Evolutionary conservation across 208 protist genomes (phyloP), one percentile per base, ranked within the genome.

Genomic region (Acanthamoeba lenticulata): DNA sequence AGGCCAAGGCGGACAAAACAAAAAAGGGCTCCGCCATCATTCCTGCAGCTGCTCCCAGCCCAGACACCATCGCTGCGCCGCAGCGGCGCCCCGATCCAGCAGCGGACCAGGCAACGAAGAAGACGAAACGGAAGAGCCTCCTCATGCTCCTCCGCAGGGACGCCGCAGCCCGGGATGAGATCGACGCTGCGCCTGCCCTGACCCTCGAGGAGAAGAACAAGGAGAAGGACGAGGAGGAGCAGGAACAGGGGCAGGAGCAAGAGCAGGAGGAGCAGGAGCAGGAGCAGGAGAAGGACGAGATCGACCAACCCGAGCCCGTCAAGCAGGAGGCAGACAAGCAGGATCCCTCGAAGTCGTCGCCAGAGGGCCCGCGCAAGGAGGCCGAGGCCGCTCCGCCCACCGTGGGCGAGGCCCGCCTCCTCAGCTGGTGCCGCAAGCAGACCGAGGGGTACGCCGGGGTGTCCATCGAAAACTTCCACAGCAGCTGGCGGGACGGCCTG

Each of bases 391-490:
- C 2, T 47, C 36, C 9, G 38, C 38, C 17, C 29, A 38, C 7
- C 6, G 40, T 45, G 1, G 69, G 69, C 24, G 69, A 81, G 38
- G 3, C 15, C 29, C 32, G n/a, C 69, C 69, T 81, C 9, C 69
- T 81, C 38, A 27, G 44, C 21, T 81, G 69, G 69, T 81, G 69
- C 69, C 69, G 69, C 11, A 19, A 38, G 69, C 32, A 45, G 38
- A 81, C 69, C 38, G 21, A 81, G 40, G 42, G 15, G 15, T 81
- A 81, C 38, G 69, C 69, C 21, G 93, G 92, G 6, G 95, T 97
- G n/a, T 96, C 95, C 74, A 94, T 98, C 11, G 19, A 91, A 24
- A 95, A 98, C 86, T 97, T 98, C 95, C 72, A 74, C 24, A 94
- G 40, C 5, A 94, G 62, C 7, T 98, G 88, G 90, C 90, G 95